A percentile compares a stretch with the other conserved stretches of the same genome.
Conservation (phyloP, 1,284 basidiomycete genomes). For the Cutaneotrichosporon sp. region DNA sequence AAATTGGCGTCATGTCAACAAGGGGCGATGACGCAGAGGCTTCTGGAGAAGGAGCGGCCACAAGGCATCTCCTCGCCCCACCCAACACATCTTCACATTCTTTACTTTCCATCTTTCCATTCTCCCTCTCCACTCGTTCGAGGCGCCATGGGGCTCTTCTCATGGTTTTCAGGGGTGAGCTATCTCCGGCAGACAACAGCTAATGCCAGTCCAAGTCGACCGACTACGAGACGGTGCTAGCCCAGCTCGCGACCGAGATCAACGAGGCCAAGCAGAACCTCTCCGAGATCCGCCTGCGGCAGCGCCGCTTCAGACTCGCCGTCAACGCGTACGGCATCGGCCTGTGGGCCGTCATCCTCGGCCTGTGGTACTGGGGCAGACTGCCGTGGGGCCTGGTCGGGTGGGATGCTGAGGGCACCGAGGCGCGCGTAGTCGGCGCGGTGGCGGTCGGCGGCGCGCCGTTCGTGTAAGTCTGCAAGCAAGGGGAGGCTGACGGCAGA, state of each 20-base stretch:
- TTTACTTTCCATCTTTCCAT: not conserved
- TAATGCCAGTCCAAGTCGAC: conserved; percentile 41
- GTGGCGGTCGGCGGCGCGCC: conserved; percentile 70
- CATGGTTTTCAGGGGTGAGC: conserved; percentile 42
- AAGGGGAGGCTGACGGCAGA: too few relatives aligned
- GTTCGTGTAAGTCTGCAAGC: conserved; percentile 72
- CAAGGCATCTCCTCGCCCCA: not conserved
- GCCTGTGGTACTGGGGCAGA: conserved; percentile 73
- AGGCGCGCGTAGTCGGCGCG: conserved; percentile 59
- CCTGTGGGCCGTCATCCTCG: conserved; percentile 76
- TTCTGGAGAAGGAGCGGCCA: too few relatives aligned
- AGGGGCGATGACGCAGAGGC: not conserved
- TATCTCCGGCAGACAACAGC: too few relatives aligned
- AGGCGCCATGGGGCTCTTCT: conserved; percentile 44
- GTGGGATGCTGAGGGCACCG: conserved; percentile 36
- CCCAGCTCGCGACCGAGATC: conserved; percentile 56
- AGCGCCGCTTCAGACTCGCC: conserved; percentile 75
- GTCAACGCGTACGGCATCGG: conserved; percentile 81
- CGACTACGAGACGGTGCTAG: conserved; percentile 60
- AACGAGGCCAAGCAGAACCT: conserved; percentile 67
- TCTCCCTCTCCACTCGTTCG: not conserved
- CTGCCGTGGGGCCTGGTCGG: conserved; percentile 59
- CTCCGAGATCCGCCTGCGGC: conserved; percentile 81
- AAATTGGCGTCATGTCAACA: not conserved
- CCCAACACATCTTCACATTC: not conserved